These are phyloP conservation scores for Epichloe sp. DNA, from an alignment of 2,329 filamentous ascomycete genomes.

Conservation along the genomic window DNA sequence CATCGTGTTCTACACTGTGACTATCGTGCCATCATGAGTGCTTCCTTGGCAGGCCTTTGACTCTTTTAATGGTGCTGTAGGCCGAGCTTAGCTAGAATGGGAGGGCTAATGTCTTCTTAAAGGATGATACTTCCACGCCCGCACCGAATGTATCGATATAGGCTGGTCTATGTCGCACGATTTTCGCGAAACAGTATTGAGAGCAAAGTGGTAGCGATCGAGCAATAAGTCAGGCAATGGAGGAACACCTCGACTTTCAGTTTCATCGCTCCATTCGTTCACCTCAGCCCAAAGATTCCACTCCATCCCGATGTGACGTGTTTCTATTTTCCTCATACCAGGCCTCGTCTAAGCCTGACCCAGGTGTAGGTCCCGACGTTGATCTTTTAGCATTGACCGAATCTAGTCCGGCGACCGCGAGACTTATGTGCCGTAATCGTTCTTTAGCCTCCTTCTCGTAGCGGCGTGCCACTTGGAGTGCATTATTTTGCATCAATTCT, in stretches of 20 bases:
- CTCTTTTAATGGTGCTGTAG: neutral
- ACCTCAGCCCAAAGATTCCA: conserved; percentile 6
- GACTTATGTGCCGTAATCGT: conserved; percentile 64
- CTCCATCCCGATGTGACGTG: neutral
- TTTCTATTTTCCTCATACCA: conserved; percentile 20
- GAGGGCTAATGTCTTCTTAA: too few relatives aligned
- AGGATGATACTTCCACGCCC: neutral
- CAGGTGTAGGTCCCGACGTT: conserved; percentile 2
- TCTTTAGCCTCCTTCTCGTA: conserved; percentile 67
- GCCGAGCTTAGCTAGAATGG: too few relatives aligned
- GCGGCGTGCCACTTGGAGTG: conserved; percentile 52
- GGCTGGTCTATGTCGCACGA: neutral
- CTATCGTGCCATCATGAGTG: conserved; percentile 12
- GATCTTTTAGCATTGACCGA: conserved; percentile 25
- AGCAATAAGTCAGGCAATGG: neutral
- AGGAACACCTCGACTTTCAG: neutral
- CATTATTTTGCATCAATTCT: conserved; percentile 54
- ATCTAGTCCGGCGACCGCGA: conserved; percentile 63
- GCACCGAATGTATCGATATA: neutral
- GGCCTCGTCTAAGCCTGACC: conserved; percentile 16
- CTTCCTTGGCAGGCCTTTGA: conserved; percentile 10
- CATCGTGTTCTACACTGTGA: neutral
- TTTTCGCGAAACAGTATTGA: neutral
- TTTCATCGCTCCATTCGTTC: neutral
- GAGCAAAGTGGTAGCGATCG: neutral